Evolutionary conservation across 371 early-diverging fungal genomes (phyloP), one percentile per base, ranked within the genome.

Genomic region (Blakeslea trispora): DNA sequence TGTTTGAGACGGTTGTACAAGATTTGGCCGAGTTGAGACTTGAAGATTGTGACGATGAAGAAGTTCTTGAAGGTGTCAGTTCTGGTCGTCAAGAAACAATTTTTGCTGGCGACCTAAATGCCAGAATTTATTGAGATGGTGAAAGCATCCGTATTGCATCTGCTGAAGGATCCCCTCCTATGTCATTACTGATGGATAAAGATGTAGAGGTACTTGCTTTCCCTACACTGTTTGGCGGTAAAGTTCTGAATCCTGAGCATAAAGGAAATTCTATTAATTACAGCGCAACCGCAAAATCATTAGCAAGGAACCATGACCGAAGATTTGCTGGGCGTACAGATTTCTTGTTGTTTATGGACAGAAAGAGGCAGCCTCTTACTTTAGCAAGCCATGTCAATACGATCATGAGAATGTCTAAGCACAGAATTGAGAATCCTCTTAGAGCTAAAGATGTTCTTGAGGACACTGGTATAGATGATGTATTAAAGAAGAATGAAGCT

Each of bases 141-240:
- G 5, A 13, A 46, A 5, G 28, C 28, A 5, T 28, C 3, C 28
- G 3, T 28, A 2, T 55, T 5, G 55, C 48, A 1, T 47, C 46
- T 11, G 47, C 14, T 14, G 47, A 55, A 46, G 47, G 48, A 15
- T 19, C 14, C 13, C 18, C 21, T 13, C 47, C 45, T 1, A 18
- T 55, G 6, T 32, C 47, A 3, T 5, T 55, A 6, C 11, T 55
- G 11, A 15, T 35, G 19, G 55, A 55, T 24, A n/a, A 11, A 22
- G 55, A 55, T 39, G 46, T 34, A 14, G 55, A 55, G 6, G 32
- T 11, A 21, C 23, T 55, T 10, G 45, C 28, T 0, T 45, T 45
- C 23, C 22, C 23, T 13, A 45, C 19, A 13, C 2, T 45, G 5
- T 45, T 23, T 23, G 19, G 24, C 10, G 46, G 46, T 23, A 6